Conservation (phyloP, 768 basidiomycete species). For the Kwoniella bestiolae region DNA sequence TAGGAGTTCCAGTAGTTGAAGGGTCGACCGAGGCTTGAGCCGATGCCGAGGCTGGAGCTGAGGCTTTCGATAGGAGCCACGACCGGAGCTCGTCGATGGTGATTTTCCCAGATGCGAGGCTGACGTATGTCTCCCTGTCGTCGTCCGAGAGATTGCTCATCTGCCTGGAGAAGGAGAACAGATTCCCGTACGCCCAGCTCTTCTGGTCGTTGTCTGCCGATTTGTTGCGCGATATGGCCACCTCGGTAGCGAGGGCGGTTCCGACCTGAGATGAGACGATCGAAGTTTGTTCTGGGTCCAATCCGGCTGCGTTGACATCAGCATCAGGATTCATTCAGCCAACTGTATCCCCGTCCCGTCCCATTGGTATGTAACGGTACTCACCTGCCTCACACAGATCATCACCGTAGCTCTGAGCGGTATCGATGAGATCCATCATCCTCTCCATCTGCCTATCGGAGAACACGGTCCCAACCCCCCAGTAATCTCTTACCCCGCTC, state of each 20-base stretch:
- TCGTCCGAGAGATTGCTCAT: neutral
- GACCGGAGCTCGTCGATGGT: neutral
- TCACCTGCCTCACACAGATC: neutral
- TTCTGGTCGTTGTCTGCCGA: neutral
- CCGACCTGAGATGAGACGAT: neutral
- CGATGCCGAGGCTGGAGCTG: neutral
- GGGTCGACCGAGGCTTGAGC: too few relatives aligned
- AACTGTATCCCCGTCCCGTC: neutral
- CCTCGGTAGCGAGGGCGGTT: neutral
- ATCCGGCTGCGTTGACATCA: neutral
- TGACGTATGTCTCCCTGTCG: neutral
- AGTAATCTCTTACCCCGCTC: neutral
- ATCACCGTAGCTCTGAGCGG: neutral
- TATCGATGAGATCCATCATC: neutral
- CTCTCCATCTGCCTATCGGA: neutral
- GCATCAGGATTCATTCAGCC: neutral
- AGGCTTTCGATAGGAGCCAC: neutral
- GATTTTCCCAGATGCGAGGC: neutral
- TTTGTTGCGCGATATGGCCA: neutral
- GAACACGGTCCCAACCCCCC: neutral
- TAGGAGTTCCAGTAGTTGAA: too few relatives aligned
- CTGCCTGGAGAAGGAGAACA: neutral
- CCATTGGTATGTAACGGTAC: neutral
- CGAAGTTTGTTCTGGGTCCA: neutral
- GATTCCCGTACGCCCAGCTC: neutral